A percentile compares a stretch with the other conserved stretches of the same genome.
These are phyloP conservation scores for Mimosa bimucronata DNA, from an alignment of 306 rosid species.

Conservation along the genomic window DNA sequence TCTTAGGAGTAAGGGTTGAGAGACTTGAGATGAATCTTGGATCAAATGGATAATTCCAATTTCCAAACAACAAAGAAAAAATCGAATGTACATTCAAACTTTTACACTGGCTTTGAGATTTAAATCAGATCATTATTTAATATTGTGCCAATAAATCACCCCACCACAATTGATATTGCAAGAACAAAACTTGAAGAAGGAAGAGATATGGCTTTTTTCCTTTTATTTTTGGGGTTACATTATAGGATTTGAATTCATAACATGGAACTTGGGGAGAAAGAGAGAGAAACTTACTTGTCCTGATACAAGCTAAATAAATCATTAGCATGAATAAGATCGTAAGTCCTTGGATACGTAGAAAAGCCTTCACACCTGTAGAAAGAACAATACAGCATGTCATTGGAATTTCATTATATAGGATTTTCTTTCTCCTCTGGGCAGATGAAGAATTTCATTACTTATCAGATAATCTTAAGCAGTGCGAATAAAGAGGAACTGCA, in stretches of 20 bases:
- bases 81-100: background rate
- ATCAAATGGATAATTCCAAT: constrained; percentile 5
- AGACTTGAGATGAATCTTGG: background rate
- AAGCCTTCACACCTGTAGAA: constrained; percentile 96
- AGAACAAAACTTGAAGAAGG: background rate
- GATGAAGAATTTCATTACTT: constrained; percentile 20
- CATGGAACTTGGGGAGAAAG: constrained; percentile 18
- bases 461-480: constrained; percentile 10
- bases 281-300: constrained; percentile 63
- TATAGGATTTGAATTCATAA: background rate
- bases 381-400: constrained; percentile 33
- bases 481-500: background rate
- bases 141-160: background rate
- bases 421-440: constrained; percentile 13
- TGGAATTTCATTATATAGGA: constrained; percentile 14
- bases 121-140: constrained; percentile 8
- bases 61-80: background rate
- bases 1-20: background rate
- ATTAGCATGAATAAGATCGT: constrained; percentile 86
- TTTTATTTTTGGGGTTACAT: background rate
- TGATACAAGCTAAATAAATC: constrained; percentile 79
- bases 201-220: background rate
- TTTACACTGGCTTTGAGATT: constrained; percentile 3
- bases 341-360: constrained; percentile 98
- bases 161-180: background rate